phyloP scores from a whole-genome alignment of 768 basidiomycete genomes.

The Plicaturopsis crispa region DNA sequence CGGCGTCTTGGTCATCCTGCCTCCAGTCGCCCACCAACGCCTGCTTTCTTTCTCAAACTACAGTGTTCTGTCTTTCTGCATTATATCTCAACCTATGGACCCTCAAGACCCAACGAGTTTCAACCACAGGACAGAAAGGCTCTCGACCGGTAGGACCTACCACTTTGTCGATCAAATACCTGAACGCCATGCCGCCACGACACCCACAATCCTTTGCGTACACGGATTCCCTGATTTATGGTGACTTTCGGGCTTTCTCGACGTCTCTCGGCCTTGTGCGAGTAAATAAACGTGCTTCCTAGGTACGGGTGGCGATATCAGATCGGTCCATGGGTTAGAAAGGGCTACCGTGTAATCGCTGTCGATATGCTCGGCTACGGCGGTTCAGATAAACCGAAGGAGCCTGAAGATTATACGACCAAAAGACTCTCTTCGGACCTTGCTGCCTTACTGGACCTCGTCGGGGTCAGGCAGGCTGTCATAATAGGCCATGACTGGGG shows the following conservation, averaged over 20 bases:
- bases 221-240: slow-evolving; percentile 76
- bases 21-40: no score
- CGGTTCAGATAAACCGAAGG: slow-evolving; percentile 51
- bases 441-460: slow-evolving; percentile 52
- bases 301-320: slow-evolving; percentile 77
- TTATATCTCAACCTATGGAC: no score
- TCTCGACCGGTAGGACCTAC: slow-evolving; percentile 57
- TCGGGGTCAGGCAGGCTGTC: slow-evolving; percentile 47
- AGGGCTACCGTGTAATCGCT: slow-evolving; percentile 57
- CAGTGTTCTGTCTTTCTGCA: no score
- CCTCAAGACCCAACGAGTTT: slow-evolving; percentile 35
- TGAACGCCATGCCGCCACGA: slow-evolving; percentile 27
- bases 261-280: not conserved
- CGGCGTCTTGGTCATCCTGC: no score
- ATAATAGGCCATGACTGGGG: slow-evolving; percentile 85
- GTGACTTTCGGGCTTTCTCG: no score
- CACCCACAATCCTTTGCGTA: slow-evolving; percentile 56
- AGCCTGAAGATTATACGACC: slow-evolving; percentile 47
- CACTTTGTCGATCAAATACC: slow-evolving; percentile 73
- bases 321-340: slow-evolving; percentile 59
- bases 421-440: slow-evolving; percentile 57
- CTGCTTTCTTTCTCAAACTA: no score
- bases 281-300: not conserved
- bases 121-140: slow-evolving; percentile 40
- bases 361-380: slow-evolving; percentile 47